Percentiles rank a stretch among this genome's conserved stretches.
Conservation (phyloP, 257 asterid species). For the Solanum sitiens region DNA sequence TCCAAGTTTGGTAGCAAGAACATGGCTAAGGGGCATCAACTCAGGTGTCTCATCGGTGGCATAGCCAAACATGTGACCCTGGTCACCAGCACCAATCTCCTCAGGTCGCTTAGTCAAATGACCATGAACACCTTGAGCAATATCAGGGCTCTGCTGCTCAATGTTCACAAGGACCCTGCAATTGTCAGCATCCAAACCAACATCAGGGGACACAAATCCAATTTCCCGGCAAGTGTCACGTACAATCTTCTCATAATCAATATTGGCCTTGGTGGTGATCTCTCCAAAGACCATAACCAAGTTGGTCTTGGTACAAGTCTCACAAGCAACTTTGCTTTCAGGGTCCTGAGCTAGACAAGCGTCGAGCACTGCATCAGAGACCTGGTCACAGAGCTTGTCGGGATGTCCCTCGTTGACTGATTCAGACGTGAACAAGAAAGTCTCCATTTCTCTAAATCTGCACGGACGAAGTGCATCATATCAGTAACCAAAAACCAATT, state of each 20-base stretch:
- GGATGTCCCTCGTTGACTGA: background rate
- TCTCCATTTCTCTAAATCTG: background rate
- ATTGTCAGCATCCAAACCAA: slow-evolving; percentile 1
- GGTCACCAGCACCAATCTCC: slow-evolving; percentile 3
- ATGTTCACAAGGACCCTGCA: slow-evolving; percentile 1
- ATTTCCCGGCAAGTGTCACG: slow-evolving; percentile 1
- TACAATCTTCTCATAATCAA: background rate
- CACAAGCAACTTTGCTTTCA: background rate
- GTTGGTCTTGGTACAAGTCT: slow-evolving; percentile 1
- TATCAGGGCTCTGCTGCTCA: slow-evolving; percentile 2
- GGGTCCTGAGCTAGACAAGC: slow-evolving; percentile 2
- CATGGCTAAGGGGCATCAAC: slow-evolving; percentile 4
- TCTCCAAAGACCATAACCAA: slow-evolving; percentile 2
- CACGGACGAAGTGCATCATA: background rate
- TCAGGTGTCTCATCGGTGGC: background rate
- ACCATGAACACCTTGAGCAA: slow-evolving; percentile 4
- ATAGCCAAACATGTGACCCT: slow-evolving; percentile 3
- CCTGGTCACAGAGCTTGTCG: slow-evolving; percentile 2
- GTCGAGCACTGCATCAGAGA: background rate
- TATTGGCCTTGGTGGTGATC: background rate
- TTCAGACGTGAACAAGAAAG: slow-evolving; percentile 1
- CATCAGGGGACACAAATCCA: slow-evolving; percentile 2
- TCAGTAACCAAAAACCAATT: background rate
- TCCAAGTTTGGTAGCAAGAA: slow-evolving; percentile 2
- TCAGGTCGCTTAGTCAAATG: slow-evolving; percentile 1